Evolutionary conservation across 257 asterid genomes (phyloP).

Genomic region (Plantago elongata): DNA sequence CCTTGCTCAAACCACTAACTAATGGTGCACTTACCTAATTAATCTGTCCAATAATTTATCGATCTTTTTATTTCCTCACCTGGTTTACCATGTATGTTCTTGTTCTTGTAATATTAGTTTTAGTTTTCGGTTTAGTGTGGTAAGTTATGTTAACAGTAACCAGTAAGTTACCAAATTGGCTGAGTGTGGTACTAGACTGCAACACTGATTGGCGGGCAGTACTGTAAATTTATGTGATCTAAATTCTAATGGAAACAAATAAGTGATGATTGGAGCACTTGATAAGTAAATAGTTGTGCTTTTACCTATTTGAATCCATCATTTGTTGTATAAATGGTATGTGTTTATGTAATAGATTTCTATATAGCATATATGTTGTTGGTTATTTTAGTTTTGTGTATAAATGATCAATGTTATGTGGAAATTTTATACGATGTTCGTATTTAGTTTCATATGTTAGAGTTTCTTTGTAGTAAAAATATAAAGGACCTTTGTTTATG

Average conservation of each 20-base stretch:
- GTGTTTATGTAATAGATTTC: too few species aligned
- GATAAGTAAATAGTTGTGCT: too few species aligned
- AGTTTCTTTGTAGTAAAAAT: too few species aligned
- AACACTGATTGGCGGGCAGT: not conserved
- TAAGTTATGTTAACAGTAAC: not conserved
- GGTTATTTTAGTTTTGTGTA: too few species aligned
- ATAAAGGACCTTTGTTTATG: too few species aligned
- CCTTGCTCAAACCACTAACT: slow-evolving; percentile 48
- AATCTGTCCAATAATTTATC: slow-evolving; percentile 2
- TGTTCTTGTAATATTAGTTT: slow-evolving; percentile 8
- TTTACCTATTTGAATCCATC: too few species aligned
- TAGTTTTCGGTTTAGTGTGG: slow-evolving; percentile 1
- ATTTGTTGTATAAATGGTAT: too few species aligned
- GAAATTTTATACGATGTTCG: too few species aligned
- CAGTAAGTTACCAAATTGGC: not conserved
- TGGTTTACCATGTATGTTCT: slow-evolving; percentile 7
- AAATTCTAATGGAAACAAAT: not conserved
- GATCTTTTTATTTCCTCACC: not conserved
- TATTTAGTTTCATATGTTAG: too few species aligned
- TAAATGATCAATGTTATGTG: too few species aligned
- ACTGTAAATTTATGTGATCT: slow-evolving; percentile 3
- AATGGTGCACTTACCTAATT: not conserved
- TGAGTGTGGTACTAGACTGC: slow-evolving; percentile 6
- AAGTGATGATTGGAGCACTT: too few species aligned
- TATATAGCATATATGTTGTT: too few species aligned